These are phyloP conservation scores for Ceriops tagal DNA, from an alignment of 345 rosid species.

Conservation along the genomic window DNA sequence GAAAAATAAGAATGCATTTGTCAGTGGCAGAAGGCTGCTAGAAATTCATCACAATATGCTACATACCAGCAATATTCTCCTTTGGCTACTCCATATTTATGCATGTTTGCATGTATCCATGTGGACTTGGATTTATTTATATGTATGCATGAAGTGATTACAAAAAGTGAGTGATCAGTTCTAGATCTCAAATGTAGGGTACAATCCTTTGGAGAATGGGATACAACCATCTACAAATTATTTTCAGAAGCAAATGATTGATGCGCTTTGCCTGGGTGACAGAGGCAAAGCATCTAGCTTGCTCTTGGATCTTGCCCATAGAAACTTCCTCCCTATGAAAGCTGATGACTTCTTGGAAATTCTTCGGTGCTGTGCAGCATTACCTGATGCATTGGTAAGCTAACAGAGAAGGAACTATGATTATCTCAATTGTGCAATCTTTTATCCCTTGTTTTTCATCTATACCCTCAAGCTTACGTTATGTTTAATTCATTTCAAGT, in stretches of 20 bases:
- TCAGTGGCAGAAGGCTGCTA: too few relatives aligned
- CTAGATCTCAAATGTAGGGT: constrained; percentile 29
- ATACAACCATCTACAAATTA: constrained; percentile 27
- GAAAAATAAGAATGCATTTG: too few relatives aligned
- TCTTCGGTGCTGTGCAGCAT: constrained; percentile 57
- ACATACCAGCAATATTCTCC: too few relatives aligned
- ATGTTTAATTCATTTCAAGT: background rate
- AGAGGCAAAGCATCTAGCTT: constrained; percentile 57
- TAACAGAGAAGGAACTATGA: constrained; percentile 9
- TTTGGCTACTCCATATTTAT: too few relatives aligned
- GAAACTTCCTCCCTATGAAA: constrained; percentile 23
- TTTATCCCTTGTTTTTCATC: background rate
- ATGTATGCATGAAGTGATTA: background rate
- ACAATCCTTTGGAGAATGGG: constrained; percentile 21
- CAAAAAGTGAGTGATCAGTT: background rate
- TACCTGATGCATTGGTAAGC: constrained; percentile 77
- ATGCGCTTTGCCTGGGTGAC: constrained; percentile 62
- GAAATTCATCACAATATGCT: too few relatives aligned
- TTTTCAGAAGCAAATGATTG: constrained; percentile 47
- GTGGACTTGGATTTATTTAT: too few relatives aligned
- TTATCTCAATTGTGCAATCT: constrained; percentile 4
- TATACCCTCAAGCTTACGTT: background rate
- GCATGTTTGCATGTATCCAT: too few relatives aligned
- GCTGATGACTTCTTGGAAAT: constrained; percentile 49
- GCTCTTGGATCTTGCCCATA: constrained; percentile 44